Percentiles rank a stretch among this genome's conserved stretches.
phyloP scores from a whole-genome alignment of 805 yeast species.

The Cyberlindnera subsufficiens region DNA sequence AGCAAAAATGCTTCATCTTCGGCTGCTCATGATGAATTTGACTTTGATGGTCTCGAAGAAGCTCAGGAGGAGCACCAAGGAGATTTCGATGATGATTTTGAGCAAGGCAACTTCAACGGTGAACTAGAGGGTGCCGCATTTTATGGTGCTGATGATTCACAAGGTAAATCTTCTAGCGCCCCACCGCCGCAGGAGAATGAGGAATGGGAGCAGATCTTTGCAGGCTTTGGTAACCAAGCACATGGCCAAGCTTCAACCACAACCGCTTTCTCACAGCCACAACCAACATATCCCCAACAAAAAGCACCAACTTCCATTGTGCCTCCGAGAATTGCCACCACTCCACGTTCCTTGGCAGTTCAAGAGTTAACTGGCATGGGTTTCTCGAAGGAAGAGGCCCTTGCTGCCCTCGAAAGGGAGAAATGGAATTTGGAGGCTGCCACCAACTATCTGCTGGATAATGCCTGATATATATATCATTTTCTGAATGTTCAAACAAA shows the following conservation, averaged over 20 bases:
- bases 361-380: constrained; percentile 90
- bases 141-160: constrained; percentile 15
- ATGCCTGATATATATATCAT: constrained; percentile 31
- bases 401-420: constrained; percentile 60
- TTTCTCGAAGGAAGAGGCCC: constrained; percentile 59
- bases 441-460: constrained; percentile 77
- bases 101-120: constrained; percentile 14
- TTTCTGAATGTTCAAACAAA: background rate
- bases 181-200: constrained; percentile 35
- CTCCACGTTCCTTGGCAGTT: constrained; percentile 52
- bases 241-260: constrained; percentile 5
- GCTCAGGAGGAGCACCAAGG: constrained; percentile 27
- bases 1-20: constrained; percentile 14
- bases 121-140: constrained; percentile 19
- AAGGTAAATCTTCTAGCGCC: background rate
- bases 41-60: constrained; percentile 39
- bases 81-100: constrained; percentile 25
- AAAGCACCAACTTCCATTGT: background rate
- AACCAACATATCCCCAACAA: background rate
- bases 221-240: constrained; percentile 69
- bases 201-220: constrained; percentile 93
- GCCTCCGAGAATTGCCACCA: constrained; percentile 31
- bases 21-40: constrained; percentile 25
- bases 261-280: background rate
- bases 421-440: constrained; percentile 80